These are phyloP conservation scores for Pelargonium myrrhifolium DNA, from an alignment of 441 rosid genomes.

Conservation along the genomic window DNA sequence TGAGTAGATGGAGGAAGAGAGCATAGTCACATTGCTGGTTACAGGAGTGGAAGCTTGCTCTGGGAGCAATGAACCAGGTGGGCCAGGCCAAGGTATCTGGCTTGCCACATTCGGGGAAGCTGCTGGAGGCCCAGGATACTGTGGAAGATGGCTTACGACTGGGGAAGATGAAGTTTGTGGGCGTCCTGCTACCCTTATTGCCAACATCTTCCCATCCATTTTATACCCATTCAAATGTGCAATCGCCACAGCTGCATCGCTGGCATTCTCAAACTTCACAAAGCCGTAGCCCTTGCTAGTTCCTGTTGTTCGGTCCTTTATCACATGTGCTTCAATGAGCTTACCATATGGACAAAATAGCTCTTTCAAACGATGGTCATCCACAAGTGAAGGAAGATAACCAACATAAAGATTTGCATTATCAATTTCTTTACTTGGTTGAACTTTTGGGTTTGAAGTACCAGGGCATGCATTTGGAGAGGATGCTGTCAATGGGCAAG, in stretches of 20 bases:
- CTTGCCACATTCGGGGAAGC: not conserved
- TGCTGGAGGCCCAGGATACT: slow-evolving; percentile 6
- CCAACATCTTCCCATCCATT: slow-evolving; percentile 10
- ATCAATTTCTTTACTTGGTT: slow-evolving; percentile 8
- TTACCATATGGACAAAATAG: slow-evolving; percentile 17
- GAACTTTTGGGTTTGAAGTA: not conserved
- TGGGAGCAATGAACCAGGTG: slow-evolving; percentile 6
- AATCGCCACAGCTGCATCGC: slow-evolving; percentile 14
- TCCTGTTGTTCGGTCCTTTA: not conserved
- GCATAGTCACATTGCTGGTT: slow-evolving; percentile 11
- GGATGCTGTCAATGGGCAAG: slow-evolving; percentile 4
- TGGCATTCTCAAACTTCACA: slow-evolving; percentile 18
- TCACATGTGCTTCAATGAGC: slow-evolving; percentile 17
- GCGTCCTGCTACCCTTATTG: slow-evolving; percentile 8
- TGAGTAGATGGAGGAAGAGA: slow-evolving; percentile 12
- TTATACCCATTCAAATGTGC: slow-evolving; percentile 10
- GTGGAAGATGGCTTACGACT: slow-evolving; percentile 9
- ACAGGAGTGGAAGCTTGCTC: slow-evolving; percentile 11
- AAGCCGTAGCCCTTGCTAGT: slow-evolving; percentile 10
- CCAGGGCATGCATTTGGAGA: not conserved
- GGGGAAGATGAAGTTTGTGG: slow-evolving; percentile 9
- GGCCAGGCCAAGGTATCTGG: slow-evolving; percentile 9
- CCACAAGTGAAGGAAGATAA: slow-evolving; percentile 19
- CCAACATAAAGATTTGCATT: slow-evolving; percentile 17
- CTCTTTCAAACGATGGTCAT: slow-evolving; percentile 17